phyloP scores from a whole-genome alignment of 1,139 yeast genomes.

The Lizanozyma gosingica region DNA sequence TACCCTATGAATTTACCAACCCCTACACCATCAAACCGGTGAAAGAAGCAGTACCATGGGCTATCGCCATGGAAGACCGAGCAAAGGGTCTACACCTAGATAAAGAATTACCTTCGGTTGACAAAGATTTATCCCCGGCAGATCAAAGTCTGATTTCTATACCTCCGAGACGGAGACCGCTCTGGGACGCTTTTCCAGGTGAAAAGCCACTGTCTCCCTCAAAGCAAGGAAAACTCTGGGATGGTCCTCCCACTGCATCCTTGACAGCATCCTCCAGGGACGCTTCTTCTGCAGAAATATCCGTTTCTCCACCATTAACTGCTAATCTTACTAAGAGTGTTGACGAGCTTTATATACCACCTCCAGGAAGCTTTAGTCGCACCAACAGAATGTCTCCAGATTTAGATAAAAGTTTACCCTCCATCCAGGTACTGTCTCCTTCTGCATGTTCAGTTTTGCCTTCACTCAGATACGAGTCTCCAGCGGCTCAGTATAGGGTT shows the following conservation, averaged over 20 bases:
- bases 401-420: too few species aligned
- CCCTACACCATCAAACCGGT: background rate
- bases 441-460: too few species aligned
- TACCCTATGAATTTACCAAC: background rate
- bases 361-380: too few species aligned
- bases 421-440: too few species aligned
- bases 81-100: background rate
- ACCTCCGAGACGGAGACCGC: background rate
- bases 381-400: too few species aligned
- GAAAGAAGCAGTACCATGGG: background rate
- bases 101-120: background rate
- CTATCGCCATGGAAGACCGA: background rate
- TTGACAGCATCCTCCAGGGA: too few species aligned
- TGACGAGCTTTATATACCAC: too few species aligned
- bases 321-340: too few species aligned
- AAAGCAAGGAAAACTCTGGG: background rate
- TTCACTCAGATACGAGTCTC: too few species aligned
- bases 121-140: background rate
- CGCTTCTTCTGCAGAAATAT: too few species aligned
- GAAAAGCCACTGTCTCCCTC: background rate
- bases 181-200: background rate
- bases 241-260: background rate
- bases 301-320: too few species aligned
- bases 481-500: too few species aligned
- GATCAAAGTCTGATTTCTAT: background rate